Evolutionary conservation across 2,329 filamentous ascomycete genomes (phyloP).

Genomic region (Aotearoamyces nothofagi): DNA sequence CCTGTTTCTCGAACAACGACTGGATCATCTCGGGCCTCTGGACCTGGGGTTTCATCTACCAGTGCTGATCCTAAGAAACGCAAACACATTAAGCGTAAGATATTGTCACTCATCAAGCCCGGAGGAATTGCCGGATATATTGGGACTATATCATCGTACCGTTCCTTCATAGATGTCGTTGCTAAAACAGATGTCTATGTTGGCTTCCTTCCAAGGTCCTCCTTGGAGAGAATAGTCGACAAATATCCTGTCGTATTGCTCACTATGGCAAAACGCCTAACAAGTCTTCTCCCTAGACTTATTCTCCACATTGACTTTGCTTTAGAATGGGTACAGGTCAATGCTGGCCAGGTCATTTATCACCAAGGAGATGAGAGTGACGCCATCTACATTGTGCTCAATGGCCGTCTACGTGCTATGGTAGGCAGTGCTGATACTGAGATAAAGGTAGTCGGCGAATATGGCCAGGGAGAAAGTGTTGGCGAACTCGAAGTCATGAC

Average conservation of each 20-base stretch:
- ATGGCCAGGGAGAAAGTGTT: conserved; percentile 92
- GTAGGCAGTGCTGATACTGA: conserved; percentile 68
- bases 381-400: conserved; percentile 94
- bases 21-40: conserved; percentile 20
- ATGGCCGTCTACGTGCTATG: conserved; percentile 76
- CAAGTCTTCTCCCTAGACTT: conserved; percentile 72
- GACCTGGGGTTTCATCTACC: conserved; percentile 11
- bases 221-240: conserved; percentile 84
- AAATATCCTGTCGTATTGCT: conserved; percentile 81
- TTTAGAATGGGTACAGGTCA: conserved; percentile 94
- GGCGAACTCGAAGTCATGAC: conserved; percentile 95
- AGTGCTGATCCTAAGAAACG: conserved; percentile 21
- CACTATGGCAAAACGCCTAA: conserved; percentile 91
- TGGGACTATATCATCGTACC: conserved; percentile 83
- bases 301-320: conserved; percentile 97
- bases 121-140: conserved; percentile 90
- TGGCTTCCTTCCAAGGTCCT: conserved; percentile 74
- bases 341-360: conserved; percentile 87
- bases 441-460: conserved; percentile 80
- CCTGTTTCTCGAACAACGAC: conserved; percentile 28
- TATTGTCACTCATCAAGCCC: conserved; percentile 82
- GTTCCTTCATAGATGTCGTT: conserved; percentile 91
- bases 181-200: conserved; percentile 98
- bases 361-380: conserved; percentile 92
- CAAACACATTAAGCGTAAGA: conserved; percentile 42